Evolutionary conservation across 345 rosid genomes (phyloP).

Genomic region (Erodium maritimum): DNA sequence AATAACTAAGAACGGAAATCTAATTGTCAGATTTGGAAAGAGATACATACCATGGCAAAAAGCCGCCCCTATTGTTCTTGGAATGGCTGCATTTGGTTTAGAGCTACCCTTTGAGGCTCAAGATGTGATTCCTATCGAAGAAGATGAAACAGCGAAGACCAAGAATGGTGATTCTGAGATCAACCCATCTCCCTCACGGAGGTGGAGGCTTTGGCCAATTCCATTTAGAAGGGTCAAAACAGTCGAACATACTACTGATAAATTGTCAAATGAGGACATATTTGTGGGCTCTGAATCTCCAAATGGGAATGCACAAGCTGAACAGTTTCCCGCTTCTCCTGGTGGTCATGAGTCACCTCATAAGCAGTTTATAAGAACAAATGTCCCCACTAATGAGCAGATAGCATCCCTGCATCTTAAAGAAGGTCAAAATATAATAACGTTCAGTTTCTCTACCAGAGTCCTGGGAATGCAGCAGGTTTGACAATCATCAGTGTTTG

Average conservation of each 20-base stretch:
- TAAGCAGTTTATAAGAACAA: constrained; percentile 61
- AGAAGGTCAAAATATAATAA: constrained; percentile 78
- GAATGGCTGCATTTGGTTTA: constrained; percentile 58
- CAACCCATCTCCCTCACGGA: constrained; percentile 39
- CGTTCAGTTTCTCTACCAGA: constrained; percentile 81
- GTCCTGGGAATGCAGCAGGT: constrained; percentile 90
- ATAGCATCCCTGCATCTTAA: constrained; percentile 77
- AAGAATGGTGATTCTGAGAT: constrained; percentile 28
- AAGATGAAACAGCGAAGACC: constrained; percentile 24
- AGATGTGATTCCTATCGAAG: constrained; percentile 53
- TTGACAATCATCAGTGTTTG: constrained; percentile 10
- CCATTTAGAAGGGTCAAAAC: constrained; percentile 79
- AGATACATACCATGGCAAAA: constrained; percentile 67
- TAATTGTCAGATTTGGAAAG: constrained; percentile 42
- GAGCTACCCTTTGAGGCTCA: constrained; percentile 51
- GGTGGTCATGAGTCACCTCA: constrained; percentile 41
- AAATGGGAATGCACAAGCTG: constrained; percentile 26
- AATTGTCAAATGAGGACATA: constrained; percentile 56
- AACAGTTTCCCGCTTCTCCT: constrained; percentile 17
- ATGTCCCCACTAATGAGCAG: constrained; percentile 77
- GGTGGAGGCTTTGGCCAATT: constrained; percentile 86
- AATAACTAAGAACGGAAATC: constrained; percentile 52
- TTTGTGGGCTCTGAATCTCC: constrained; percentile 70
- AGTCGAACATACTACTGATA: constrained; percentile 46
- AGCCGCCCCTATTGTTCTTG: constrained; percentile 72